Evolutionary conservation across 768 basidiomycete species (phyloP).

Genomic region (Suillus sp.): DNA sequence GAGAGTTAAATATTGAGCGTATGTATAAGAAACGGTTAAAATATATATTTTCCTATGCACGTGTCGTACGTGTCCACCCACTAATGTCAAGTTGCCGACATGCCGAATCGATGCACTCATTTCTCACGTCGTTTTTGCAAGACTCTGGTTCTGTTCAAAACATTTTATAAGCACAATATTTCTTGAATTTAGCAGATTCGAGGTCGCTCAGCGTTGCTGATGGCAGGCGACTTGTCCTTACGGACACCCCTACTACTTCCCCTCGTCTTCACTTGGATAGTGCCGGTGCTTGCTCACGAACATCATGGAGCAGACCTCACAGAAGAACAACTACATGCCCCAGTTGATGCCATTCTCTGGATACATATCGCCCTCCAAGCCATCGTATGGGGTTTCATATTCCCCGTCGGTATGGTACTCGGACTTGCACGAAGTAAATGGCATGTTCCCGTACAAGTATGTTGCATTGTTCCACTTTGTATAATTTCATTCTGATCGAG

Average conservation of each 20-base stretch:
- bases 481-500: neutral
- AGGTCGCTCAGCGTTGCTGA: neutral
- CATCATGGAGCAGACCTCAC: constrained; percentile 60
- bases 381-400: constrained; percentile 81
- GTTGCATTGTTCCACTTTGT: constrained; percentile 18
- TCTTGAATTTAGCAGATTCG: neutral
- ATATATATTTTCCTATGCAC: neutral
- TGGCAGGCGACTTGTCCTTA: neutral
- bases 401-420: constrained; percentile 82
- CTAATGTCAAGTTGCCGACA: neutral
- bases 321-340: constrained; percentile 63
- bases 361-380: constrained; percentile 82
- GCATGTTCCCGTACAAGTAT: constrained; percentile 88
- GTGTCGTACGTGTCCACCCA: neutral
- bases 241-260: neutral
- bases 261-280: neutral
- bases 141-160: too few species aligned
- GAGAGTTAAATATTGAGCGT: too few species aligned
- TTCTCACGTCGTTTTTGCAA: neutral
- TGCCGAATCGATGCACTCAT: neutral
- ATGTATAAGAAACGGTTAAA: neutral
- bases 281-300: constrained; percentile 46
- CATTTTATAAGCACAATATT: neutral
- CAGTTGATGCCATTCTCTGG: constrained; percentile 79
- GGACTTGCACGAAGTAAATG: constrained; percentile 79